phyloP scores from a whole-genome alignment of 352 stramenopile genomes.

The Pythium insidiosum region DNA sequence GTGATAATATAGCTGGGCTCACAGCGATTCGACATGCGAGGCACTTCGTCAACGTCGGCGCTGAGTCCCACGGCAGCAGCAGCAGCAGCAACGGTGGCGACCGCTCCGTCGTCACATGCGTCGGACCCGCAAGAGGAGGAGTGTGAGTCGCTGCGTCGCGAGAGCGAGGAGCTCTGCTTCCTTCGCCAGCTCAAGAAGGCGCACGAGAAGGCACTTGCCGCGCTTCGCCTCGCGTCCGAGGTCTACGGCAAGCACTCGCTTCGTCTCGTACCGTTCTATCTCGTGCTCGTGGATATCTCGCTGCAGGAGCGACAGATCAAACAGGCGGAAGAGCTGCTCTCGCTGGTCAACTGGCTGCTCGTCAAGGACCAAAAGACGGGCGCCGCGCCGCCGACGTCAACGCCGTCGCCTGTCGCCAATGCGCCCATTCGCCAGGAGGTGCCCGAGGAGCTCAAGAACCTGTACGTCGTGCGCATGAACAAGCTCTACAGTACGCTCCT shows the following conservation, averaged over 20 bases:
- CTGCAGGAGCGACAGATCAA: constrained; percentile 53
- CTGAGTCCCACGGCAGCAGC: background rate
- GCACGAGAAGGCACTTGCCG: constrained; percentile 30
- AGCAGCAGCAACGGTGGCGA: background rate
- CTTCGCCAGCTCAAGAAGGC: constrained; percentile 29
- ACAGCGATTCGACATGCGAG: no score
- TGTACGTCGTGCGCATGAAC: constrained; percentile 64
- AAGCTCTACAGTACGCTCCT: constrained; percentile 60
- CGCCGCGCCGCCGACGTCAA: constrained; percentile 6
- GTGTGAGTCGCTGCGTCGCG: constrained; percentile 44
- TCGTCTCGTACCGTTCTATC: constrained; percentile 52
- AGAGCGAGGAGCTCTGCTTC: constrained; percentile 55
- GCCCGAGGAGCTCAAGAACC: constrained; percentile 47
- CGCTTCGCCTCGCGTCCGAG: constrained; percentile 37
- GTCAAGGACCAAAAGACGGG: constrained; percentile 39
- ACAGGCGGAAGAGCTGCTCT: constrained; percentile 54
- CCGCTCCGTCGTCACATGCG: no score
- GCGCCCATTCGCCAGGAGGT: constrained; percentile 9
- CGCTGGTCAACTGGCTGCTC: constrained; percentile 64
- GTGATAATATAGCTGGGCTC: no score
- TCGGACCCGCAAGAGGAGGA: constrained; percentile 10
- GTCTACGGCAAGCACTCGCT: constrained; percentile 44
- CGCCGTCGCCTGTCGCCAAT: background rate
- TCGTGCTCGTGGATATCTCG: constrained; percentile 54
- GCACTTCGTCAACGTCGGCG: background rate